phyloP scores from a whole-genome alignment of 306 rosid species.

The Begonia masoniana region DNA sequence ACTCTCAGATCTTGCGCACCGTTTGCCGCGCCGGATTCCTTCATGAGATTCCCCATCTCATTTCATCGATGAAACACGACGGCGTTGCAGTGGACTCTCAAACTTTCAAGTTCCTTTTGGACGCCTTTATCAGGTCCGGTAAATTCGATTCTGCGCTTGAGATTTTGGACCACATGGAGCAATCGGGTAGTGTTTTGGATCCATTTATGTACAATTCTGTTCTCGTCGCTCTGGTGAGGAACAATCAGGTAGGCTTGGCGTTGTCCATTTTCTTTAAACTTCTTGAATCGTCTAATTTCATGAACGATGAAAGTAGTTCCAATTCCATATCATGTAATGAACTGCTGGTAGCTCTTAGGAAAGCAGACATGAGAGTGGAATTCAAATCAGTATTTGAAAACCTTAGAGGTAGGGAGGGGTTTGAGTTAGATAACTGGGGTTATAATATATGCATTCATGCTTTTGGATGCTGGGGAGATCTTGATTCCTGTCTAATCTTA shows the following conservation, averaged over 20 bases:
- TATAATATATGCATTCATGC: constrained; percentile 68
- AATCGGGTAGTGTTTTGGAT: constrained; percentile 18
- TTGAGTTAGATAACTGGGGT: constrained; percentile 39
- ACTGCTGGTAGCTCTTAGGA: constrained; percentile 51
- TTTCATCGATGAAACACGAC: constrained; percentile 36
- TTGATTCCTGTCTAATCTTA: constrained; percentile 39
- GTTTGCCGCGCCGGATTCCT: constrained; percentile 30
- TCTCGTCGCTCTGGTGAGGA: constrained; percentile 40
- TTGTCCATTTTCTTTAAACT: constrained; percentile 44
- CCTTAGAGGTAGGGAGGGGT: constrained; percentile 29
- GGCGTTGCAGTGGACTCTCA: constrained; percentile 30
- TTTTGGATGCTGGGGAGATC: constrained; percentile 82
- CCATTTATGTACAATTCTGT: constrained; percentile 35
- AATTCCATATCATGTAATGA: constrained; percentile 38
- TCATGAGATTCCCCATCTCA: constrained; percentile 32
- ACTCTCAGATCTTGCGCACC: constrained; percentile 36
- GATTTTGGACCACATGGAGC: constrained; percentile 40
- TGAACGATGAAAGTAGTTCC: background rate
- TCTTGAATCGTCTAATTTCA: constrained; percentile 14
- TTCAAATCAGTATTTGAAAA: constrained; percentile 40
- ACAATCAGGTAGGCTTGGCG: constrained; percentile 51
- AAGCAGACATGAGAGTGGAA: constrained; percentile 45
- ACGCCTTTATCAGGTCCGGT: constrained; percentile 29
- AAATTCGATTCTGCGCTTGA: constrained; percentile 40
- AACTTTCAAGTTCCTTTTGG: constrained; percentile 50